Conservation (phyloP, 352 stramenopile genomes). For the Pythium sp. region DNA sequence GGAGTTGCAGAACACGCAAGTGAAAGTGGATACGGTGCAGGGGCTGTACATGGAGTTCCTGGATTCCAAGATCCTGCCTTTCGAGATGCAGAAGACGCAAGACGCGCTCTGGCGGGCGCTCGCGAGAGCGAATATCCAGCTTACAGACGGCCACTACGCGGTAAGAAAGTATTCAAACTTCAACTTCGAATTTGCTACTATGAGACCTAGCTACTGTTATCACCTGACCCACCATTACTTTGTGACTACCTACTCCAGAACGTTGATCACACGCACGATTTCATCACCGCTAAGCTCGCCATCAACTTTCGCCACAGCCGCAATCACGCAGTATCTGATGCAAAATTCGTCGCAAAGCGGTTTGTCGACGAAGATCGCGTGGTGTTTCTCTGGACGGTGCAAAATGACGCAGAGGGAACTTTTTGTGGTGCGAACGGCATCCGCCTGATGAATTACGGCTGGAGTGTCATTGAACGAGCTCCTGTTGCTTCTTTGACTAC, state of each 20-base stretch:
- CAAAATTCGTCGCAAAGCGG: constrained; percentile 5
- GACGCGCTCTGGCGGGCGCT: constrained; percentile 16
- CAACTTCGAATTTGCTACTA: no score
- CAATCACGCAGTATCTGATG: constrained; percentile 10
- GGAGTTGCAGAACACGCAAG: neutral
- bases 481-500: no score
- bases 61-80: constrained; percentile 19
- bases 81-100: constrained; percentile 9
- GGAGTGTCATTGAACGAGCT: constrained; percentile 20
- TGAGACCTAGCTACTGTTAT: neutral
- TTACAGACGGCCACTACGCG: constrained; percentile 5
- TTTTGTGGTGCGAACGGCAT: constrained; percentile 2
- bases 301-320: constrained; percentile 12
- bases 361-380: constrained; percentile 3
- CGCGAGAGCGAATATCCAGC: neutral
- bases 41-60: constrained; percentile 20
- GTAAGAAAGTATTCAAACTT: neutral
- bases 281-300: neutral
- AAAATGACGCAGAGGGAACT: neutral
- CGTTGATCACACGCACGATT: constrained; percentile 1
- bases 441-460: constrained; percentile 22
- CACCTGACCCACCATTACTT: neutral
- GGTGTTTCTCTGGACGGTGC: neutral
- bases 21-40: neutral
- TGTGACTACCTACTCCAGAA: neutral